Evolutionary conservation across 331 rosid genomes (phyloP).

Genomic region (Phaseolus coccineus): DNA sequence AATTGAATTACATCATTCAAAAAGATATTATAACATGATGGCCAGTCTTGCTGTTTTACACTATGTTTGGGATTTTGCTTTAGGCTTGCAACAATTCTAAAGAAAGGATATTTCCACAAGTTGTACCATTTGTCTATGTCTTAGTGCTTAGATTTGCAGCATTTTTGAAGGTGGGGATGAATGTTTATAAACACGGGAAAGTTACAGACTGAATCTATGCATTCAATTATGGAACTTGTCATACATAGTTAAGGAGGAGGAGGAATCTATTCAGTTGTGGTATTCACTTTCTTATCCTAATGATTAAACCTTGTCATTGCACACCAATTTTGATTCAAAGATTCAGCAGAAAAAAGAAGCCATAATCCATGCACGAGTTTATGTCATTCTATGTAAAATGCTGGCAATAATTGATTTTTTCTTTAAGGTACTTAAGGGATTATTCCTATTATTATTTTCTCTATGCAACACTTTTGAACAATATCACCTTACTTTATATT

Average conservation of each 20-base stretch:
- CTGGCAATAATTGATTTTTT: too few species aligned
- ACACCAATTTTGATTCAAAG: background rate
- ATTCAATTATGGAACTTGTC: background rate
- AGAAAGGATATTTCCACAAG: background rate
- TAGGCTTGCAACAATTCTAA: too few species aligned
- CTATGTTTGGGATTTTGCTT: too few species aligned
- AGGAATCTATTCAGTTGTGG: background rate
- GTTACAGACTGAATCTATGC: background rate
- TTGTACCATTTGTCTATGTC: background rate
- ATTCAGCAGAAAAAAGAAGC: constrained; percentile 17
- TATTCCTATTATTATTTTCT: too few species aligned
- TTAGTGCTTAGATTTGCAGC: background rate
- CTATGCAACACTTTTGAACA: too few species aligned
- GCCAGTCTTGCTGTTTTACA: background rate
- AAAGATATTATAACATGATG: background rate
- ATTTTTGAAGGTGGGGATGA: background rate
- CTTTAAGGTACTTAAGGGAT: too few species aligned
- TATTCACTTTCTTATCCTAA: background rate
- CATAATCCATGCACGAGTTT: background rate
- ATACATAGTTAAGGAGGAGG: background rate
- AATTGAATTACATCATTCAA: background rate
- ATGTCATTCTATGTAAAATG: background rate
- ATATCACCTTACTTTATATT: too few species aligned
- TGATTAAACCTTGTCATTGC: background rate
- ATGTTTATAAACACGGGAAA: background rate